phyloP scores from a whole-genome alignment of 2,329 filamentous ascomycete genomes.

The Westerdykella sp. region DNA sequence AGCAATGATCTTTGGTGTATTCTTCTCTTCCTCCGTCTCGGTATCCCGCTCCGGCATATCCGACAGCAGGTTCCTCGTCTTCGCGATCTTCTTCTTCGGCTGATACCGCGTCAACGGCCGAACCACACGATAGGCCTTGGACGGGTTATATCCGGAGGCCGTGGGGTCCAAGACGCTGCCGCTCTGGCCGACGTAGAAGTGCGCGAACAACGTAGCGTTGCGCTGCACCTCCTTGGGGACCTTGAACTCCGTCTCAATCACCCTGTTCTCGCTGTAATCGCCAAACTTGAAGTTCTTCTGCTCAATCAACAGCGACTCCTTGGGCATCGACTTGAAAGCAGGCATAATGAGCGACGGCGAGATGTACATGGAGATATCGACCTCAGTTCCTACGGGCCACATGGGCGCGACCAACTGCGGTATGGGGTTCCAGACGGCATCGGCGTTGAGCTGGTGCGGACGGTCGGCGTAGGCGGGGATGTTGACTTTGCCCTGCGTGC shows the following conservation, averaged over 20 bases:
- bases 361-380: constrained; percentile 83
- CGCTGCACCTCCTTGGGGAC: constrained; percentile 77
- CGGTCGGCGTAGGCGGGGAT: constrained; percentile 35
- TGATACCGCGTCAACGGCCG: constrained; percentile 85
- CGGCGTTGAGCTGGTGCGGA: constrained; percentile 41
- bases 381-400: constrained; percentile 70
- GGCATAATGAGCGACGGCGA: constrained; percentile 67
- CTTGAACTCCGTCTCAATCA: constrained; percentile 68
- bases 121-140: constrained; percentile 74
- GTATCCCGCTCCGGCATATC: constrained; percentile 43
- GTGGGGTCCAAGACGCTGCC: constrained; percentile 73
- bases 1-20: constrained; percentile 61
- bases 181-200: constrained; percentile 79
- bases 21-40: constrained; percentile 46
- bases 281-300: constrained; percentile 76
- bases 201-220: constrained; percentile 90
- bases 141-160: constrained; percentile 63
- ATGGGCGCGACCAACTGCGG: constrained; percentile 75
- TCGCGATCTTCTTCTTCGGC: constrained; percentile 80
- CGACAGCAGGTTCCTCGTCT: constrained; percentile 77
- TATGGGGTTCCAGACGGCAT: constrained; percentile 55
- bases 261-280: constrained; percentile 71
- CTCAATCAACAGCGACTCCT: constrained; percentile 66
- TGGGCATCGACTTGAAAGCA: constrained; percentile 58
- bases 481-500: constrained; percentile 21